Evolutionary conservation across 805 yeast genomes (phyloP).

Genomic region (Zygotorulaspora florentina): DNA sequence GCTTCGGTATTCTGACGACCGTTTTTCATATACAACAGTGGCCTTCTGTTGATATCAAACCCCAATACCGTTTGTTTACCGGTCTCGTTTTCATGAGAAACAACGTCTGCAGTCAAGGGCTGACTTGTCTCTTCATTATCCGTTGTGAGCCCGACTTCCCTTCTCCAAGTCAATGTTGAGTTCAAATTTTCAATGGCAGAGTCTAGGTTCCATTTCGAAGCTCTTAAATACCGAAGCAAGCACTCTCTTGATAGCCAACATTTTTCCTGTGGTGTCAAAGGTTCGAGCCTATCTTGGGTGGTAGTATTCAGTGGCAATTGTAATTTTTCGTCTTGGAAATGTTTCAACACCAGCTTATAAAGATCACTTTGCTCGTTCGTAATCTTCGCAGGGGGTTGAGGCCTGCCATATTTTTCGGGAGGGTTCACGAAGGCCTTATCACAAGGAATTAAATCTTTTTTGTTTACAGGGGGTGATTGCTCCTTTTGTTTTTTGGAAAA

Average conservation of each 20-base stretch:
- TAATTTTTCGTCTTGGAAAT: constrained; percentile 21
- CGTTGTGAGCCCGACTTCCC: constrained; percentile 45
- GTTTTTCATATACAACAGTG: constrained; percentile 48
- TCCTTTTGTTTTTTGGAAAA: constrained; percentile 22
- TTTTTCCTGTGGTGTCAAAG: constrained; percentile 36
- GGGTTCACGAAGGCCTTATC: constrained; percentile 21
- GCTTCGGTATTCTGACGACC: constrained; percentile 55
- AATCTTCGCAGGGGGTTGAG: constrained; percentile 17
- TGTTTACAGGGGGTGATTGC: constrained; percentile 9
- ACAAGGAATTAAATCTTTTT: constrained; percentile 22
- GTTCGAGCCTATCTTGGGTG: constrained; percentile 36
- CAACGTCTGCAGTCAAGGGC: constrained; percentile 40
- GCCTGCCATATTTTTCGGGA: constrained; percentile 22
- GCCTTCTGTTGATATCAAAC: constrained; percentile 50
- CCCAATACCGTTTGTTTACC: constrained; percentile 55
- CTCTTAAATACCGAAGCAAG: constrained; percentile 47
- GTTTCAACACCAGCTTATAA: constrained; percentile 18
- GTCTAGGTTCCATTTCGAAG: constrained; percentile 47
- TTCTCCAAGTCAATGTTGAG: constrained; percentile 51
- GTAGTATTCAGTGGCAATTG: constrained; percentile 30
- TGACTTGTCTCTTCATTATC: constrained; percentile 33
- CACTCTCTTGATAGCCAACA: constrained; percentile 48
- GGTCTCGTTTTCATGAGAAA: constrained; percentile 46
- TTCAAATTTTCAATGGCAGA: constrained; percentile 43
- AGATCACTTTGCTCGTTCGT: constrained; percentile 16